Conservation (phyloP, 2,329 filamentous ascomycete species). For the Xylaria sp. region DNA sequence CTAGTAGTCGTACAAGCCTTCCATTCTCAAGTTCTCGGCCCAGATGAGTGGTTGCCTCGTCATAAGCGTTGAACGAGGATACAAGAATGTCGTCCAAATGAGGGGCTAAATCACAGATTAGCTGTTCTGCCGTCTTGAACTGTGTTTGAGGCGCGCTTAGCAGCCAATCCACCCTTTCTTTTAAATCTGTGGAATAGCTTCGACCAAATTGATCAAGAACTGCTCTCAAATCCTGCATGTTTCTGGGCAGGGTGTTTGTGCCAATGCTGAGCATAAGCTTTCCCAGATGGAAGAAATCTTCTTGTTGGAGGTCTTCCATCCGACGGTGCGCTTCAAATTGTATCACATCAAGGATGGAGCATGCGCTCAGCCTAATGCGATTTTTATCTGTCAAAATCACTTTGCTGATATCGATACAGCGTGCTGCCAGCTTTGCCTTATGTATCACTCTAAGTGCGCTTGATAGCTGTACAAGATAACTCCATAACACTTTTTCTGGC, state of each 20-base stretch:
- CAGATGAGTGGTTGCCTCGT: conserved; percentile 74
- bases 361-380: conserved; percentile 85
- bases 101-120: conserved; percentile 77
- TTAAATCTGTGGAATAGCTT: conserved; percentile 78
- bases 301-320: conserved; percentile 79
- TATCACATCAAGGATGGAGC: conserved; percentile 87
- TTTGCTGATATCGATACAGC: conserved; percentile 86
- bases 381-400: conserved; percentile 90
- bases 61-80: conserved; percentile 77
- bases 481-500: conserved; percentile 81
- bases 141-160: conserved; percentile 66
- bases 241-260: conserved; percentile 64
- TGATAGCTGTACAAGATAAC: conserved; percentile 89
- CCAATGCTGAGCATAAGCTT: conserved; percentile 83
- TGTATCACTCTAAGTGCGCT: conserved; percentile 90
- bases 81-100: conserved; percentile 80
- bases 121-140: conserved; percentile 76
- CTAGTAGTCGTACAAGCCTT: conserved; percentile 76
- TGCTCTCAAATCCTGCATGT: conserved; percentile 67
- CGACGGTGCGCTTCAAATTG: conserved; percentile 75
- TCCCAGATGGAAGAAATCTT: conserved; percentile 86
- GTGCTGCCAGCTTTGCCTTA: conserved; percentile 77
- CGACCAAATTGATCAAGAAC: conserved; percentile 78
- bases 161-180: conserved; percentile 82
- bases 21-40: conserved; percentile 88